Evolutionary conservation across 305 asterid genomes (phyloP).

Genomic region (Rubia peregrina): DNA sequence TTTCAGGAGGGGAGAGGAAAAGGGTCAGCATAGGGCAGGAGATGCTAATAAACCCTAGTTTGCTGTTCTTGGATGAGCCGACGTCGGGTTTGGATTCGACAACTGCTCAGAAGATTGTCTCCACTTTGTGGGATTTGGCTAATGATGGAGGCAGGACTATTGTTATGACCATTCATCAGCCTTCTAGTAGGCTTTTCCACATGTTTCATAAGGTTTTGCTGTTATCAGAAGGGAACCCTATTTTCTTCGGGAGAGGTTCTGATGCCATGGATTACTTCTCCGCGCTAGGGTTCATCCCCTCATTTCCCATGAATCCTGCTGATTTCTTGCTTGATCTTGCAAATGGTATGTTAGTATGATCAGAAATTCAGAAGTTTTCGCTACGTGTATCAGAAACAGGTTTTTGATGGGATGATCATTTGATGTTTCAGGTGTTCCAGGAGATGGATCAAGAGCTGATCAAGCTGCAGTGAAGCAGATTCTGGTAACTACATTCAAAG

Average conservation of each 20-base stretch:
- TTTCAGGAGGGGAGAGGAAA: constrained; percentile 82
- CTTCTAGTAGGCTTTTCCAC: constrained; percentile 73
- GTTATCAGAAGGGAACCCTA: constrained; percentile 63
- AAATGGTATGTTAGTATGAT: constrained; percentile 37
- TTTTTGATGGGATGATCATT: not conserved
- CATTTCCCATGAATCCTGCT: constrained; percentile 74
- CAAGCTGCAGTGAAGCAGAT: constrained; percentile 41
- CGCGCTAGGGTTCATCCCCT: constrained; percentile 46
- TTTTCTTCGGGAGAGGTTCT: constrained; percentile 59
- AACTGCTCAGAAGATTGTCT: constrained; percentile 66
- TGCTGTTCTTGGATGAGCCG: constrained; percentile 77
- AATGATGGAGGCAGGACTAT: constrained; percentile 64
- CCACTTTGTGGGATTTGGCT: constrained; percentile 52
- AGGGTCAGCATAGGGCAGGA: constrained; percentile 91
- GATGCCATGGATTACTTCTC: constrained; percentile 55
- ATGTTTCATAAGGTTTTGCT: constrained; percentile 77
- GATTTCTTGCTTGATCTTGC: constrained; percentile 88
- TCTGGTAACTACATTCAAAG: constrained; percentile 37
- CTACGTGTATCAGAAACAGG: not conserved
- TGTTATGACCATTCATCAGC: constrained; percentile 88
- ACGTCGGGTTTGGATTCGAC: constrained; percentile 90
- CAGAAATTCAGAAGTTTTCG: not conserved
- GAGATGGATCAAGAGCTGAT: constrained; percentile 42
- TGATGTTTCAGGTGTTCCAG: constrained; percentile 39
- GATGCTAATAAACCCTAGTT: constrained; percentile 76